Percentiles rank a stretch among this genome's conserved stretches.
Evolutionary conservation across 306 rosid genomes (phyloP).

Genomic region (Lathyrus oleraceus): DNA sequence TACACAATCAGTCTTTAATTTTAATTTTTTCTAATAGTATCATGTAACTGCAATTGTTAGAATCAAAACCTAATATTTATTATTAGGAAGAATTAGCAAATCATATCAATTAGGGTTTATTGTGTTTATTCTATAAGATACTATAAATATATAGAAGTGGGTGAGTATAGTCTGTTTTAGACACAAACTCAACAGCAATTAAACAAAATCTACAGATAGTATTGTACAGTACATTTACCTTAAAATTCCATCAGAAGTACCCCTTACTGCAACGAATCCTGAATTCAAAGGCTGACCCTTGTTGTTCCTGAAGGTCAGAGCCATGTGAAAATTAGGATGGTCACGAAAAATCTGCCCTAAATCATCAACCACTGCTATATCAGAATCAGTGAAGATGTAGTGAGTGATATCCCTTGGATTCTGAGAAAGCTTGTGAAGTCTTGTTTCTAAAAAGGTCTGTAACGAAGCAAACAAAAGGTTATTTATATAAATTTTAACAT

Average conservation of each 20-base stretch:
- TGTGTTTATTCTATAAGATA: too few species aligned
- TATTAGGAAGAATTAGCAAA: too few species aligned
- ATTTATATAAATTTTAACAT: slow-evolving; percentile 9
- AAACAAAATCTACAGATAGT: slow-evolving; percentile 8
- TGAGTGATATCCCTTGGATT: slow-evolving; percentile 45
- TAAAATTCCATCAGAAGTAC: slow-evolving; percentile 70
- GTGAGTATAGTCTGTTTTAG: too few species aligned
- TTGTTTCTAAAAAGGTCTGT: slow-evolving; percentile 76
- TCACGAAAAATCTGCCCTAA: slow-evolving; percentile 65
- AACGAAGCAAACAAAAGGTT: slow-evolving; percentile 27
- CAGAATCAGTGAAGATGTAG: slow-evolving; percentile 91
- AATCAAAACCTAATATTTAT: too few species aligned
- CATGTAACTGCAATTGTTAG: slow-evolving; percentile 15
- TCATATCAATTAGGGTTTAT: too few species aligned
- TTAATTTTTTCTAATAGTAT: neutral
- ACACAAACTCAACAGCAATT: neutral
- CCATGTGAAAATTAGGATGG: slow-evolving; percentile 71
- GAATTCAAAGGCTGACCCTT: slow-evolving; percentile 92
- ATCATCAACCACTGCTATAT: slow-evolving; percentile 81
- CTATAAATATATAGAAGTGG: too few species aligned
- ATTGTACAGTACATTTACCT: slow-evolving; percentile 49
- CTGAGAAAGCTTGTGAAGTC: slow-evolving; percentile 55
- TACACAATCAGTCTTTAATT: neutral
- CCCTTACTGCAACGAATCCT: slow-evolving; percentile 93
- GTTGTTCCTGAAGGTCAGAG: slow-evolving; percentile 90